These are phyloP conservation scores for Aquilaria sinensis DNA, from an alignment of 345 rosid species.

Conservation along the genomic window DNA sequence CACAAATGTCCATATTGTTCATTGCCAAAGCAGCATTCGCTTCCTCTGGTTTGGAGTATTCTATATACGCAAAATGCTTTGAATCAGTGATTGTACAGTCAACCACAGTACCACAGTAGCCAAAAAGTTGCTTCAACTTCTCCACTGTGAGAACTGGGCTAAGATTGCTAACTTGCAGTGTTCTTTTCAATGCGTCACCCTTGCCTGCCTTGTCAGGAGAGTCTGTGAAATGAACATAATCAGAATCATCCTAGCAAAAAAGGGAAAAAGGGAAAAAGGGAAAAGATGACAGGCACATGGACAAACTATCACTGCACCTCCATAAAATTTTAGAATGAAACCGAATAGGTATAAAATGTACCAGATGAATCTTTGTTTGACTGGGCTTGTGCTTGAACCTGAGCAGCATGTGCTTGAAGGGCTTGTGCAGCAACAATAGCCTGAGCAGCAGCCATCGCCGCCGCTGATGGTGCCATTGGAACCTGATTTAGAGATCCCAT, in stretches of 20 bases:
- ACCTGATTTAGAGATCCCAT: constrained; percentile 90
- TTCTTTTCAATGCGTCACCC: constrained; percentile 66
- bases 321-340: background rate
- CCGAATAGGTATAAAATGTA: constrained; percentile 16
- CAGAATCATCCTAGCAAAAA: background rate
- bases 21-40: constrained; percentile 89
- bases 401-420: constrained; percentile 99
- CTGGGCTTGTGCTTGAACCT: constrained; percentile 82
- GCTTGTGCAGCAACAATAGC: constrained; percentile 99
- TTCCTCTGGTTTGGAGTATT: constrained; percentile 79
- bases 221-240: constrained; percentile 31
- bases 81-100: constrained; percentile 82
- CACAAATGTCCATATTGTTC: constrained; percentile 93
- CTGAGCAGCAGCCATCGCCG: constrained; percentile 99
- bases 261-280: constrained; percentile 5
- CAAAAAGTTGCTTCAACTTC: constrained; percentile 86
- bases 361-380: constrained; percentile 64
- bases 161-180: constrained; percentile 95
- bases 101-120: constrained; percentile 86
- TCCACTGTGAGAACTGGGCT: constrained; percentile 87
- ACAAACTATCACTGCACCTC: no score
- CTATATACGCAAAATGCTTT: constrained; percentile 87
- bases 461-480: constrained; percentile 99
- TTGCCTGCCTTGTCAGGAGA: constrained; percentile 48
- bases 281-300: background rate